Conservation (phyloP, 306 rosid species). For the Hippophae tibetana region DNA sequence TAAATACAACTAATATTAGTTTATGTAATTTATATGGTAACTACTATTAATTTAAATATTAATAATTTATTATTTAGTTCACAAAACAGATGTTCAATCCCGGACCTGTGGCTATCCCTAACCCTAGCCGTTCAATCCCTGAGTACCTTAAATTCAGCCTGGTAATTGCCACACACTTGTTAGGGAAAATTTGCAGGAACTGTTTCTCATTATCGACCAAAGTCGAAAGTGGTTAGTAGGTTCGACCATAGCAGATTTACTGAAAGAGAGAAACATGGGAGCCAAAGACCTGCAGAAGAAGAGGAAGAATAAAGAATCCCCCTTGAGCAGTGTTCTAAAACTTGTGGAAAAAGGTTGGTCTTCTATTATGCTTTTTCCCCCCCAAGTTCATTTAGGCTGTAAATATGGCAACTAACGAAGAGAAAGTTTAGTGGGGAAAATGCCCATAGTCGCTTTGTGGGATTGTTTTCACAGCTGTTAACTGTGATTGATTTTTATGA, state of each 20-base stretch:
- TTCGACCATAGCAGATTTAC: neutral
- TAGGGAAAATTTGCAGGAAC: neutral
- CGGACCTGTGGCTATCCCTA: no score
- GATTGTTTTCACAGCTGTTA: no score
- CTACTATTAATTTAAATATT: no score
- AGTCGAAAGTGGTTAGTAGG: neutral
- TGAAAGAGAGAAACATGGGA: neutral
- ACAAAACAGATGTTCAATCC: no score
- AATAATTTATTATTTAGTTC: no score
- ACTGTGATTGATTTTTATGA: no score
- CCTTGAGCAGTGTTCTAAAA: neutral
- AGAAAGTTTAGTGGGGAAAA: neutral
- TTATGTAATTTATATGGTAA: no score
- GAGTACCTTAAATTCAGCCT: no score
- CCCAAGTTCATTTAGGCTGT: neutral
- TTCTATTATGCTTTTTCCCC: neutral
- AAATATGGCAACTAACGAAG: neutral
- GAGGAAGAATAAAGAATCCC: neutral
- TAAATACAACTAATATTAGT: no score
- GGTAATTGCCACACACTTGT: no score
- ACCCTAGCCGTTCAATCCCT: no score
- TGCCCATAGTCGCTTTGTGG: neutral
- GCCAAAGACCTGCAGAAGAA: conserved; percentile 2
- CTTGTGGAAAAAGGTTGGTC: neutral
- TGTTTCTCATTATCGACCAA: neutral